Base-by-base conservation (phyloP, 2,329 filamentous ascomycete species). In the Myriosclerotinia duriaeana region DNA sequence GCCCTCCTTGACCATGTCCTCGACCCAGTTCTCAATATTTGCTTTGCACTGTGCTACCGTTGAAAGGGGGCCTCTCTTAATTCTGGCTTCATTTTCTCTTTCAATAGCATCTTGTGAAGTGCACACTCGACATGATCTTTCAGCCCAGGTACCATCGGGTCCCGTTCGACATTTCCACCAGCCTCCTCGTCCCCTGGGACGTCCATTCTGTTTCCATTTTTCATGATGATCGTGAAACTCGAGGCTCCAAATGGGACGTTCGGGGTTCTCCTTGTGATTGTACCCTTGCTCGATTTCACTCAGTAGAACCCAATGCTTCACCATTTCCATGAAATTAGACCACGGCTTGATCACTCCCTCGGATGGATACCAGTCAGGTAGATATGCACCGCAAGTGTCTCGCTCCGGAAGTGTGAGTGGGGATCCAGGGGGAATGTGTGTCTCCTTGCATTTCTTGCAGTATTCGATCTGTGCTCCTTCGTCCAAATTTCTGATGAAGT, bases 291-390 rank as follows among this genome's bases (percentile, higher is more conserved):
- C 60, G 17, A 64, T 60, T 50, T 73, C 70, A 42, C 69, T 56
- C 30, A 69, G 42, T 15, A 36, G 30, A 12, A 72, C 56, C 20
- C 69, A 63, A 36, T 72, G 54, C 34, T 72, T 72, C 3, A 70
- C 65, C 46, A 74, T 44, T 2, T 53, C 52, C 2, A 15, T 62
- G 56, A 69, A 75, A 7, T 44, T 42, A 2, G 65, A 56, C 72
- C 72, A 73, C 17, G 74, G 72, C 11, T 69, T 58, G 11, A 66
- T 26, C 14, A 61, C 56, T 2, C 60, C 50, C 17, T 71, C 52
- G 9, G 64, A 67, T 5, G 74, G 74, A 38, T 74, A 74, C 74
- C 74, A 76, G 14, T 72, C 70, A 1, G 75, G 74, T 5, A 76
- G 65, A 22, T 67, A 68, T 22, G 70, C 56, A 8, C 69, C 71